These are phyloP conservation scores for Takashimella koratensis DNA, from an alignment of 1,284 basidiomycete species.

Conservation along the genomic window DNA sequence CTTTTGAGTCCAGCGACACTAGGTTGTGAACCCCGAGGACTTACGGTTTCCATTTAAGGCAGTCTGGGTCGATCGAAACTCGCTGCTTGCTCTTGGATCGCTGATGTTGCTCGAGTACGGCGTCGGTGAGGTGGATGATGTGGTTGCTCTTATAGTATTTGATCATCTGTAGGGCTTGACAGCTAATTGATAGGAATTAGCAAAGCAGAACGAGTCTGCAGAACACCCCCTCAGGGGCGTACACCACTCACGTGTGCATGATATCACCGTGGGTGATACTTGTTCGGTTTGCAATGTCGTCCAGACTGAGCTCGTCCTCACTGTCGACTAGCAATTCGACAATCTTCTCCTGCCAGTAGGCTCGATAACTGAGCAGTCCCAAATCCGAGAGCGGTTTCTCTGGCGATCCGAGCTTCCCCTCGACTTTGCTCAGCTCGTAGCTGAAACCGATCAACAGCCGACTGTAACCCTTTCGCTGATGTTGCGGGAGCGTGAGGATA, in stretches of 20 bases:
- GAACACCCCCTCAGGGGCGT: no score
- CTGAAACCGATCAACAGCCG: constrained; percentile 96
- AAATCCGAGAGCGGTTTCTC: constrained; percentile 97
- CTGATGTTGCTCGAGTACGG: constrained; percentile 85
- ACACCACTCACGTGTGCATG: constrained; percentile 83
- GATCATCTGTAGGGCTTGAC: constrained; percentile 89
- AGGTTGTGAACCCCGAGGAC: constrained; percentile 5
- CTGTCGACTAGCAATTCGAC: constrained; percentile 80
- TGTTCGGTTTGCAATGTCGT: constrained; percentile 95
- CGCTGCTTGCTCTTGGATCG: constrained; percentile 76
- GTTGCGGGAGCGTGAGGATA: constrained; percentile 95
- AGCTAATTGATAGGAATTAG: constrained; percentile 55
- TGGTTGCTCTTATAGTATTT: constrained; percentile 96
- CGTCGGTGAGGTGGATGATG: constrained; percentile 86
- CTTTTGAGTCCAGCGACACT: no score
- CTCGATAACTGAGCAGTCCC: constrained; percentile 86
- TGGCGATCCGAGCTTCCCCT: constrained; percentile 90
- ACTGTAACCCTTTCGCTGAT: constrained; percentile 94
- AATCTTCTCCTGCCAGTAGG: constrained; percentile 97
- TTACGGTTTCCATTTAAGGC: constrained; percentile 81
- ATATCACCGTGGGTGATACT: constrained; percentile 96
- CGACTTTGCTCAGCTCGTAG: constrained; percentile 95
- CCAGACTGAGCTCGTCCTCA: constrained; percentile 74
- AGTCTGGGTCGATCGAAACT: constrained; percentile 73
- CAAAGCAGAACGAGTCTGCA: constrained; percentile 9